Conservation (phyloP, 129 eudicot species). For the Ambrosia trifida region DNA sequence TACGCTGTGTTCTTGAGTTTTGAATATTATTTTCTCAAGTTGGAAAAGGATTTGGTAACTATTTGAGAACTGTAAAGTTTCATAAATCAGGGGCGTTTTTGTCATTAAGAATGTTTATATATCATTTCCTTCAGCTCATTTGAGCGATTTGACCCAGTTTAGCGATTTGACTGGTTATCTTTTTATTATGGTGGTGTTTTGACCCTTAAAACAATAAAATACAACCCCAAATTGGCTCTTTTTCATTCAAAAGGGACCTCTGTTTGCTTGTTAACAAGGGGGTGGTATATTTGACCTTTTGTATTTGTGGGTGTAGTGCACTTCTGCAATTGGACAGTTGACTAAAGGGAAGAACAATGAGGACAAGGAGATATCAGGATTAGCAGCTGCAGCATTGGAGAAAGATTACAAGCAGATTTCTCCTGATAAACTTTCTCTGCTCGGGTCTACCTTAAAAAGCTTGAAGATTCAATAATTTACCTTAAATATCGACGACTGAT, state of each 20-base stretch:
- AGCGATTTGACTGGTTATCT: too few species aligned
- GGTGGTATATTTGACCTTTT: background rate
- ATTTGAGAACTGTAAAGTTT: too few species aligned
- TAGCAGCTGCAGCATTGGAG: slow-evolving; percentile 71
- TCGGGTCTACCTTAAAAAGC: slow-evolving; percentile 52
- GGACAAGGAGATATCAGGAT: slow-evolving; percentile 66
- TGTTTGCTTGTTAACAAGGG: background rate
- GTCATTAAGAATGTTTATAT: too few species aligned
- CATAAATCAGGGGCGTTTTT: too few species aligned
- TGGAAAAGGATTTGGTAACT: too few species aligned
- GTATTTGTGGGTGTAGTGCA: slow-evolving; percentile 50
- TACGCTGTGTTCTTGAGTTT: too few species aligned
- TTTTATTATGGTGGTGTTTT: background rate
- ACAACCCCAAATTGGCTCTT: background rate
- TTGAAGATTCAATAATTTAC: slow-evolving; percentile 44
- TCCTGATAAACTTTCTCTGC: slow-evolving; percentile 56
- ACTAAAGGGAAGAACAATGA: slow-evolving; percentile 87
- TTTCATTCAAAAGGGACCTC: background rate
- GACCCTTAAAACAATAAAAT: background rate
- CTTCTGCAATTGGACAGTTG: slow-evolving; percentile 69
- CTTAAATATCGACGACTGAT: background rate
- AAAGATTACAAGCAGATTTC: slow-evolving; percentile 73
- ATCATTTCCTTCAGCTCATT: too few species aligned
- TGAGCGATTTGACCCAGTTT: too few species aligned
- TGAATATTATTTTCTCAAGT: too few species aligned